Evolutionary conservation across 768 basidiomycete species (phyloP).

Genomic region (Rhodocollybia butyracea): DNA sequence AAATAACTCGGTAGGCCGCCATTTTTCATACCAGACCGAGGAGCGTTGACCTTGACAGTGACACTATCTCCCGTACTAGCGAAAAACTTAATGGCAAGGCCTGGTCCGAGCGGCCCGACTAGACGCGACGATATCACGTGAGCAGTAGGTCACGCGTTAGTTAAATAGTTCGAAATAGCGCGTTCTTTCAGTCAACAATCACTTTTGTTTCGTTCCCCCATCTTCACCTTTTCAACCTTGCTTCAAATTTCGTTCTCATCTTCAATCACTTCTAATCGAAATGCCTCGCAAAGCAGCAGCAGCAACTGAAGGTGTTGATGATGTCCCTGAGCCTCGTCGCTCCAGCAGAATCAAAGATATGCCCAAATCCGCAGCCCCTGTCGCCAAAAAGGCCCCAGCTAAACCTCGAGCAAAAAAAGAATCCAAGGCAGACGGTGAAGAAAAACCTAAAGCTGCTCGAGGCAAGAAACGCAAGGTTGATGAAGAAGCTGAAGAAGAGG

Average conservation of each 20-base stretch:
- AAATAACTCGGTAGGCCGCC: too few species aligned
- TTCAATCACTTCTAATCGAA: neutral
- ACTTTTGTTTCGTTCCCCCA: constrained; percentile 5
- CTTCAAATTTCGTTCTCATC: neutral
- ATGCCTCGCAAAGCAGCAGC: constrained; percentile 76
- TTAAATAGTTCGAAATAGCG: constrained; percentile 1
- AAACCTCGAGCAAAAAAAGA: constrained; percentile 58
- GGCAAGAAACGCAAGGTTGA: constrained; percentile 44
- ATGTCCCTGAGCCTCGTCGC: constrained; percentile 56
- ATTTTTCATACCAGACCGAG: too few species aligned
- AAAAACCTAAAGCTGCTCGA: constrained; percentile 50
- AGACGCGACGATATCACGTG: neutral
- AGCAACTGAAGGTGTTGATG: constrained; percentile 35
- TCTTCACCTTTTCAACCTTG: neutral
- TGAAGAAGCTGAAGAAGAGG: constrained; percentile 25
- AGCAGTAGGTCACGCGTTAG: neutral
- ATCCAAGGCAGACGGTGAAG: constrained; percentile 41
- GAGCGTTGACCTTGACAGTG: too few species aligned
- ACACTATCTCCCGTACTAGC: too few species aligned
- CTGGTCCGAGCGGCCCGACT: too few species aligned
- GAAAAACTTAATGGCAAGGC: too few species aligned
- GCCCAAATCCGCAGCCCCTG: constrained; percentile 48
- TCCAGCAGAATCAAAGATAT: constrained; percentile 73
- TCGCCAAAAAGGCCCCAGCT: constrained; percentile 53
- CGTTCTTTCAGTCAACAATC: too few species aligned